Evolutionary conservation across 495 filamentous ascomycete species (phyloP).

Genomic region (Cryomyces minteri): DNA sequence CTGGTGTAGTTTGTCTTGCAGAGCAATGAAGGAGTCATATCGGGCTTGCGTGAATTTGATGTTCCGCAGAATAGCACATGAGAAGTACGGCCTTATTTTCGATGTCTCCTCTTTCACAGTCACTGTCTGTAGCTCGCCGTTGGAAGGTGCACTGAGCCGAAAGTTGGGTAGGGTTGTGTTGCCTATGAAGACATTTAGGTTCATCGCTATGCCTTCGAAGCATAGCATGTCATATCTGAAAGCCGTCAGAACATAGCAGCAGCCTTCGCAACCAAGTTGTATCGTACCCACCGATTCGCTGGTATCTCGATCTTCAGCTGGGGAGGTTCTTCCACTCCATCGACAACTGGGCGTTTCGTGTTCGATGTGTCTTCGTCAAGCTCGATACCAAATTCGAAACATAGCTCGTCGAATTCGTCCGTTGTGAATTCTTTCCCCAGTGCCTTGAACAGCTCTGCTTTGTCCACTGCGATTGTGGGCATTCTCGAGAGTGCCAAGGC

Average conservation of each 20-base stretch:
- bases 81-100: constrained; percentile 67
- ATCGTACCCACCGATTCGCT: constrained; percentile 50
- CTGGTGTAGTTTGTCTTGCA: constrained; percentile 96
- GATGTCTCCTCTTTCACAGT: constrained; percentile 61
- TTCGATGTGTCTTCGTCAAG: constrained; percentile 89
- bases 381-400: constrained; percentile 97
- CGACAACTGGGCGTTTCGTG: constrained; percentile 48
- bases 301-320: constrained; percentile 98
- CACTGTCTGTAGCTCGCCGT: constrained; percentile 59
- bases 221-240: constrained; percentile 92
- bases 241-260: neutral
- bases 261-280: neutral
- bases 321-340: constrained; percentile 68
- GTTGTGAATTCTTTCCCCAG: constrained; percentile 84
- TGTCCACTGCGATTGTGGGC: constrained; percentile 92
- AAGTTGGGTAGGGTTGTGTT: constrained; percentile 60
- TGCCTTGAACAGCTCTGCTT: constrained; percentile 83
- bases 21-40: constrained; percentile 92
- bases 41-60: constrained; percentile 78
- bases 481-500: constrained; percentile 22
- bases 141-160: constrained; percentile 46
- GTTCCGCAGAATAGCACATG: constrained; percentile 71
- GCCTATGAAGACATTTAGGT: constrained; percentile 86
- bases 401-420: constrained; percentile 88
- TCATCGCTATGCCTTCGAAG: constrained; percentile 90